Base-by-base conservation (phyloP, 805 yeast genomes). In the Gaillardinia entomophila region DNA sequence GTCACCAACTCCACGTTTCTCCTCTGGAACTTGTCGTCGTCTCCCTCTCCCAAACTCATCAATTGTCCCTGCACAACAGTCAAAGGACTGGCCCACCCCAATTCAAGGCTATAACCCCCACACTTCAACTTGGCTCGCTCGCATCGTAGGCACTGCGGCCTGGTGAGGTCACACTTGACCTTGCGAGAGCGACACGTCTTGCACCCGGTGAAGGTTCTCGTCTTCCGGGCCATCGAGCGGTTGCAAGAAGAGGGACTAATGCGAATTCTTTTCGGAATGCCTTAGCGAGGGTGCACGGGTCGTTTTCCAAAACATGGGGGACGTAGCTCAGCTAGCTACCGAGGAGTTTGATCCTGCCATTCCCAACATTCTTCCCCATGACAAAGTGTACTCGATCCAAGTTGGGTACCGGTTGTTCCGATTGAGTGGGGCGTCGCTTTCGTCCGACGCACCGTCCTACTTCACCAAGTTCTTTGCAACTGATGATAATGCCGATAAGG, bases 401-500 rank as follows among this genome's bases (percentile, higher is more conserved):
- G 77, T 86, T 10, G 95, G 95, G 0, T 70, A 66, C 26, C 66
- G 65, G 41, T 42, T 75, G 16, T 87, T 79, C 53, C 62, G 68
- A n/a, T 45, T 81, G 12, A 79, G 87, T 48, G 96, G 96, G 1
- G 89, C 92, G 0, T 85, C 95, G 2, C 57, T 88, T 24, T 81
- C 87, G 16, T 82, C 83, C 2, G 96, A 88, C 57, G 80, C 81
- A 0, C 97, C 97, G 0, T 84, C 94, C 4, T 87, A 83, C 52
- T 89, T 88, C 62, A 86, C 96, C 2, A 65, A 71, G 17, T 85
- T 66, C 59, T 88, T 88, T 52, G 44, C 47, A 4, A 48, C 60
- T 14, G 55, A 56, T 5, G 70, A 69, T 36, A 46, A 55, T 12
- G 50, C 49, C 6, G 62, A 59, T 6, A 64, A 61, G 25, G 57